Evolutionary conservation across 2,329 filamentous ascomycete species (phyloP), one percentile per base, ranked within the genome.

Genomic region (Leptoxyphium fumago): DNA sequence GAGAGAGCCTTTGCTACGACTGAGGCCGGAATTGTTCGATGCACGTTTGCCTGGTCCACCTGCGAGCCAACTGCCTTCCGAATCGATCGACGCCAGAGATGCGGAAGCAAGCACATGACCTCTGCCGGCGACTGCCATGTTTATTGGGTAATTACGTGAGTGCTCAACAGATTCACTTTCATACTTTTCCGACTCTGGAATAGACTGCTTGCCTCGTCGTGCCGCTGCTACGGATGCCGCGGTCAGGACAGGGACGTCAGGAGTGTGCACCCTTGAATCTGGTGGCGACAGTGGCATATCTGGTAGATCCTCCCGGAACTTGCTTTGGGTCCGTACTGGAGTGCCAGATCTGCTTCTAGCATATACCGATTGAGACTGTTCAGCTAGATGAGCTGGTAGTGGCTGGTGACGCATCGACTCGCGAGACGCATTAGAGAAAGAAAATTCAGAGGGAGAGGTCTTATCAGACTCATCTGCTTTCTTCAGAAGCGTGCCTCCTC

Each of bases 31-130:
- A 51, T 57, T 65, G 56, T 57, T 64, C 50, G 67, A 72, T 45
- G 60, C 62, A 39, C 65, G 64, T 60, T 72, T 65, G 52, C 70
- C 61, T 48, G 73, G 70, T 45, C 80, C 79, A 13, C 89, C 87
- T 1, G 57, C 57, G 39, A 98, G 78, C 91, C 91, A 98, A 0
- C 88, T 95, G 4, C 77, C 91, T 66, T 98, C 91, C 0, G 88
- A 95, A 58, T 95, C 91, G 46, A 96, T 85, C 0, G 88, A 95
- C 2, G 87, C 91, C 14, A 96, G 72, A 0, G 89, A 96, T 61
- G 88, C 82, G 28, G 87, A 85, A 58, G 87, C 64, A 29, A 54
- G 41, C 5, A 45, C 50, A 29, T 51, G 49, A n/a, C 48, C 46
- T 29, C 50, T 51, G 5, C 38, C 38, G 11, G 38, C 38, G 13